Evolutionary conservation across 345 rosid species (phyloP), one percentile per base, ranked within the genome.

Genomic region (Eucalyptus regnans): DNA sequence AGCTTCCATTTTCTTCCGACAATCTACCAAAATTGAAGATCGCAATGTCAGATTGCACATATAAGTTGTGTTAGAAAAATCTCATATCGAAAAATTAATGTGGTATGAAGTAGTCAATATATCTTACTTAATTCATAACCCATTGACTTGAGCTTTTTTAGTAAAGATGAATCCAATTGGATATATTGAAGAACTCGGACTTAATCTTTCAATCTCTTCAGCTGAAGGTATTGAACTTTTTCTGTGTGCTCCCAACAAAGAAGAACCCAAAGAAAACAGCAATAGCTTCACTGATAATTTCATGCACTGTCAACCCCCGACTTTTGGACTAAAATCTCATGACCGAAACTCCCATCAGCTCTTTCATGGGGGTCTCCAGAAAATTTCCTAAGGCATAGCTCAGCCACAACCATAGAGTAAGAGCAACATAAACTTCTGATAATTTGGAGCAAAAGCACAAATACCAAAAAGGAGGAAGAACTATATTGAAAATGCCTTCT

Each of bases 1-100:
- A 56, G 91, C 68, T 91, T 95, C 97, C 98, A 95, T 96, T 12
- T 81, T 66, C 88, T 86, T 86, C 89, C 66, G 14, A 68, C 16
- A 31, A 68, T 68, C 80, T 68, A 68, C 43, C 43, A 68, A 68
- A 33, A 33, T 68, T 68, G 12, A 31, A 68, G 43, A 68, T 31
- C 1, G 4, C 68, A 3, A 29, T 62, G 8, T 62, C 12, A 62
- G 33, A 62, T 12, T 62, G 16, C 68, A 62, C 33, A 9, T 23
- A 27, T 60, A 7, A 64, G 20, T n/a, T 64, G 71, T 14, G 18
- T n/a, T 8, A 64, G 76, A 64, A 64, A 29, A 64, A n/a, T n/a
- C 76, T 20, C 17, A n/a, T 1, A 1, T n/a, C 2, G 0, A 14
- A 14, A 15, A n/a, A 7, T 64, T 14, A 16, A n/a, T 64, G 5